phyloP scores from a whole-genome alignment of 441 rosid species.

The Bruguiera hainesii region DNA sequence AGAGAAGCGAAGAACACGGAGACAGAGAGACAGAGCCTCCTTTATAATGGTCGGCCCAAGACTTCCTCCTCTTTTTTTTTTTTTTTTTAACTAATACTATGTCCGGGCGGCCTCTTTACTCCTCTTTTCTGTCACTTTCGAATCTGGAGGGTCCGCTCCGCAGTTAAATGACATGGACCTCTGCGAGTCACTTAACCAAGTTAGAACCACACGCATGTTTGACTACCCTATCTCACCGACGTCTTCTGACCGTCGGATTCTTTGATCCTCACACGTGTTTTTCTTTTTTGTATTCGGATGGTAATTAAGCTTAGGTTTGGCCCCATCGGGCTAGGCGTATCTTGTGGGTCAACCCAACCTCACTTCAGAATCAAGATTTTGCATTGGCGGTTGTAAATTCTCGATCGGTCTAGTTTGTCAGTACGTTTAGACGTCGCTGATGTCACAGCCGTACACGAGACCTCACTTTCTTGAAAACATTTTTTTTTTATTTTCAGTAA shows the following conservation, averaged over 20 bases:
- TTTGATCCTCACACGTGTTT: conserved; percentile 1
- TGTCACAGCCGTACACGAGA: conserved; percentile 24
- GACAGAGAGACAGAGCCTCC: conserved; percentile 9
- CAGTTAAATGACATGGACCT: conserved; percentile 21
- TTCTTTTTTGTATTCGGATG: not conserved
- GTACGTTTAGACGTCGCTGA: conserved; percentile 9
- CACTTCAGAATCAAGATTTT: not conserved
- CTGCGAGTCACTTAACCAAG: not conserved
- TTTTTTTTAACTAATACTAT: too few relatives aligned
- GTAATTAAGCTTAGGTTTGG: not conserved
- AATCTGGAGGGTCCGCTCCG: conserved; percentile 13
- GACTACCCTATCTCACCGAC: not conserved
- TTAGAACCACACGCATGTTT: not conserved
- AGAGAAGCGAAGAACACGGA: not conserved
- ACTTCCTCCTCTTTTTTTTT: too few relatives aligned
- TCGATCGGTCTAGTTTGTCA: conserved; percentile 17
- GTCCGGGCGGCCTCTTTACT: not conserved
- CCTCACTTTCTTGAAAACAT: too few relatives aligned
- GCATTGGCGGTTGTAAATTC: too few relatives aligned
- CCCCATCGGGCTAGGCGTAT: not conserved
- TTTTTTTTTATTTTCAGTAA: too few relatives aligned
- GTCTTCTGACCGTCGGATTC: conserved; percentile 2
- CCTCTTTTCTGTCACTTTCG: not conserved
- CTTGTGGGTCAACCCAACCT: conserved; percentile 4
- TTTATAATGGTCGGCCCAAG: conserved; percentile 46